phyloP scores from a whole-genome alignment of 306 rosid species.

The Carpinus fangiana region DNA sequence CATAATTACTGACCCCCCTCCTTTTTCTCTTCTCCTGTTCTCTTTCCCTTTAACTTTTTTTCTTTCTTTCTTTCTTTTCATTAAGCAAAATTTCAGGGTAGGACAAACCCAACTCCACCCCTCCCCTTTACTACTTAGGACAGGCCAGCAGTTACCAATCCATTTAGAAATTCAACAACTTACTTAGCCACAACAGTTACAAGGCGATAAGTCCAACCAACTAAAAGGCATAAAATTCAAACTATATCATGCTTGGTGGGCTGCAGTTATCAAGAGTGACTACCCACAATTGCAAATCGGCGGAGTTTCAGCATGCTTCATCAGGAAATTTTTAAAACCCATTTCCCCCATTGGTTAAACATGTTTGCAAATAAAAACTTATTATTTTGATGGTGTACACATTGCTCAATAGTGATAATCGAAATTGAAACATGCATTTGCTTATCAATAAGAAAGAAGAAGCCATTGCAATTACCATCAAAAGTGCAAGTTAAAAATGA shows the following conservation, averaged over 20 bases:
- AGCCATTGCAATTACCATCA: not conserved
- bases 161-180: constrained; percentile 2
- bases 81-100: not conserved
- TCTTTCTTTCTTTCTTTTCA: not conserved
- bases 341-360: not conserved
- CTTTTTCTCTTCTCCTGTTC: not conserved
- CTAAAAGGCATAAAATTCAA: not conserved
- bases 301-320: not conserved
- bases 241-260: not conserved
- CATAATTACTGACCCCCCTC: too few relatives aligned
- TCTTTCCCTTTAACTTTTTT: not conserved
- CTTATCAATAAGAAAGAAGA: not conserved
- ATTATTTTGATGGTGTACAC: not conserved
- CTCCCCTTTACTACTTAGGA: not conserved
- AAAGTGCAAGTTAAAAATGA: not conserved
- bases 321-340: not conserved
- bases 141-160: not conserved
- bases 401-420: not conserved
- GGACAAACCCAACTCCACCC: not conserved
- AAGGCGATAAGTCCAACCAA: not conserved
- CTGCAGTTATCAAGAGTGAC: not conserved
- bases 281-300: constrained; percentile 2
- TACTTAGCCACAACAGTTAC: not conserved
- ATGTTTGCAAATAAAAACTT: not conserved
- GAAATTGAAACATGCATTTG: not conserved